Percentiles rank a stretch among this genome's conserved stretches.
These are phyloP conservation scores for Coprinopsis strossmayeri DNA, from an alignment of 768 basidiomycete species.

Conservation along the genomic window DNA sequence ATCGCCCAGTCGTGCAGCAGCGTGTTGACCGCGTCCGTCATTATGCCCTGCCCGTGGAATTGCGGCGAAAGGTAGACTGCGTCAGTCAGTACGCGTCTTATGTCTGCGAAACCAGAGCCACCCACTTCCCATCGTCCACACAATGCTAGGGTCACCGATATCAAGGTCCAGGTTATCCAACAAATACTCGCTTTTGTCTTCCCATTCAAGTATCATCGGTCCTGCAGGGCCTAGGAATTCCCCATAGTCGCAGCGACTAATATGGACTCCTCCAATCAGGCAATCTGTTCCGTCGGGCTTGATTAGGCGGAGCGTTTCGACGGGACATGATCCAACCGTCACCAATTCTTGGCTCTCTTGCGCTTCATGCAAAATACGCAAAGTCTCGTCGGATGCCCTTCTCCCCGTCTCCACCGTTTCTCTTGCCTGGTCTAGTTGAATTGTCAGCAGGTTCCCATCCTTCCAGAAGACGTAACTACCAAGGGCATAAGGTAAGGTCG, in stretches of 20 bases:
- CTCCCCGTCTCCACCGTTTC: constrained; percentile 18
- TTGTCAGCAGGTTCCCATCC: neutral
- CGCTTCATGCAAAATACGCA: constrained; percentile 22
- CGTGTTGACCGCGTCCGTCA: constrained; percentile 54
- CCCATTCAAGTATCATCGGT: constrained; percentile 24
- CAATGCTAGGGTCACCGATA: constrained; percentile 44
- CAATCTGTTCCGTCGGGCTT: constrained; percentile 44
- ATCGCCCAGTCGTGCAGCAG: constrained; percentile 53
- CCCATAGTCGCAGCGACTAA: constrained; percentile 26
- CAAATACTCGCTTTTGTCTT: constrained; percentile 25
- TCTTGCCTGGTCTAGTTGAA: constrained; percentile 21
- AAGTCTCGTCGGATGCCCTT: constrained; percentile 18
- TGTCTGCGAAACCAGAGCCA: neutral
- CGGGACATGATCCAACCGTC: constrained; percentile 36
- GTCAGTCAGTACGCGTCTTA: neutral
- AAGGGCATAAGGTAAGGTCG: constrained; percentile 44
- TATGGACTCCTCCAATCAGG: constrained; percentile 39
- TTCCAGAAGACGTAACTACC: constrained; percentile 15
- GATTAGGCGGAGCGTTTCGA: constrained; percentile 45
- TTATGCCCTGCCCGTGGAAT: constrained; percentile 38
- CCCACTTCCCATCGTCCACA: constrained; percentile 26
- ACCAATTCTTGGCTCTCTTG: constrained; percentile 17
- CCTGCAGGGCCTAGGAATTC: constrained; percentile 20
- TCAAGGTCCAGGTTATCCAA: constrained; percentile 33
- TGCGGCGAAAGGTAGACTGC: constrained; percentile 21